Base-by-base conservation (phyloP, 2,329 filamentous ascomycete genomes). In the Akanthomyces dipterigenus region DNA sequence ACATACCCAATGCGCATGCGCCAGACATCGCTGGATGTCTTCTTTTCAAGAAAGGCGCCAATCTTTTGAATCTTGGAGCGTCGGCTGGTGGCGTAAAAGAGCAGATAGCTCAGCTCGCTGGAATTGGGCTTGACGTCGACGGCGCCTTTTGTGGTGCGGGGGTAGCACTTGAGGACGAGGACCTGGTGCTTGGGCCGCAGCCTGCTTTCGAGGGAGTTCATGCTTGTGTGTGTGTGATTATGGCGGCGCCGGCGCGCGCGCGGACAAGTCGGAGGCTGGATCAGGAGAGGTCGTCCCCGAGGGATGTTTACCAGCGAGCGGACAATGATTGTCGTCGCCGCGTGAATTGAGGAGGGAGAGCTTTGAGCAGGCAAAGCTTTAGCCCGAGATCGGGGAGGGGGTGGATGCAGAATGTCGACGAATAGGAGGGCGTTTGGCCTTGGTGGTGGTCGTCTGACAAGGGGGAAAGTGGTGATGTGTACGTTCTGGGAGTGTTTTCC, bases 21-120 rank as follows among this genome's bases (percentile, higher is more conserved):
- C 86, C 89, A 96, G 66, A 97, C 91, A 79, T 99, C 95, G 70
- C 87, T 88, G 64, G 90, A 90, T 24, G 91, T 95, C 79, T 93
- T 91, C 80, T 93, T 96, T 78, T 98, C 93, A 66, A 99, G 82
- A 72, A 97, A 99, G 68, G 87, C 87, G 74, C 91, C 92, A 67
- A 99, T 93, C 77, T 99, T 99, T 71, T 95, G 91, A 68, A 98
- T 87, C 82, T 98, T 99, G 76, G 90, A 93, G 66, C 91, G 88
- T 63, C 93, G 90, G 68, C 93, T 96, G 72, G 90, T 96, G 64
- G 91, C 92, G 80, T 99, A 98, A 82, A 96, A 98, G 60, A 98
- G 86, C 66, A 99, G 85, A 73, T 98, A 98, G 76, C 91, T 96
- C 65, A 99, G 85, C 80, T 99, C 95, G 77, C 91, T 96, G 67